Conservation (phyloP, 495 filamentous ascomycete genomes). For the Penicillium subrubescens region DNA sequence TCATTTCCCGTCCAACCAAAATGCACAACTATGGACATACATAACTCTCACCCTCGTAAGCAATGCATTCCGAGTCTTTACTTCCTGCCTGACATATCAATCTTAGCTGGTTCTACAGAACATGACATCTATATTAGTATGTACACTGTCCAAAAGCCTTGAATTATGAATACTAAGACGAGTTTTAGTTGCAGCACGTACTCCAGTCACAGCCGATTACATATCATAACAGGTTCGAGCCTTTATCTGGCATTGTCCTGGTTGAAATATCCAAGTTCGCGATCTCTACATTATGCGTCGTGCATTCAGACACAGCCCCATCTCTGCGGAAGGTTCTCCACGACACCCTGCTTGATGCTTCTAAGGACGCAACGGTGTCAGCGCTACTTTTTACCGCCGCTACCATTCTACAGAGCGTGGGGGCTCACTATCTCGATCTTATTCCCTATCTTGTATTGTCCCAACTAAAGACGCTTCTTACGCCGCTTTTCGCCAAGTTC, state of each 20-base stretch:
- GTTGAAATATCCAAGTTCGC: background rate
- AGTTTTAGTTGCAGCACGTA: background rate
- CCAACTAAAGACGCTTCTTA: background rate
- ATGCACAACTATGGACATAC: constrained; percentile 1
- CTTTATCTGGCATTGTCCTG: background rate
- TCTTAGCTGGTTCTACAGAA: background rate
- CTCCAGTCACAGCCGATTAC: background rate
- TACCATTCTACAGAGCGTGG: constrained; percentile 1
- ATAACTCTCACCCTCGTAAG: background rate
- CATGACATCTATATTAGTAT: constrained; percentile 6
- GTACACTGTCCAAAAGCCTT: background rate
- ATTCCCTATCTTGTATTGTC: background rate
- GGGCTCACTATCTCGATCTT: background rate
- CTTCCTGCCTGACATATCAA: background rate
- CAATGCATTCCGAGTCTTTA: background rate
- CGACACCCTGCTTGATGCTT: background rate
- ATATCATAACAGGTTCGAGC: background rate
- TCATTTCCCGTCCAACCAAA: background rate
- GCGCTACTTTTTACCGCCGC: background rate
- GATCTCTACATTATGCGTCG: background rate
- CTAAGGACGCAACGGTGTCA: background rate
- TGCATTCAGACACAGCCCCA: background rate
- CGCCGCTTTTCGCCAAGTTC: background rate
- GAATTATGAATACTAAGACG: background rate
- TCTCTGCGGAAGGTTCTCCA: background rate